Conservation (phyloP, 2,329 filamentous ascomycete genomes). For the Colletotrichum graminicola region DNA sequence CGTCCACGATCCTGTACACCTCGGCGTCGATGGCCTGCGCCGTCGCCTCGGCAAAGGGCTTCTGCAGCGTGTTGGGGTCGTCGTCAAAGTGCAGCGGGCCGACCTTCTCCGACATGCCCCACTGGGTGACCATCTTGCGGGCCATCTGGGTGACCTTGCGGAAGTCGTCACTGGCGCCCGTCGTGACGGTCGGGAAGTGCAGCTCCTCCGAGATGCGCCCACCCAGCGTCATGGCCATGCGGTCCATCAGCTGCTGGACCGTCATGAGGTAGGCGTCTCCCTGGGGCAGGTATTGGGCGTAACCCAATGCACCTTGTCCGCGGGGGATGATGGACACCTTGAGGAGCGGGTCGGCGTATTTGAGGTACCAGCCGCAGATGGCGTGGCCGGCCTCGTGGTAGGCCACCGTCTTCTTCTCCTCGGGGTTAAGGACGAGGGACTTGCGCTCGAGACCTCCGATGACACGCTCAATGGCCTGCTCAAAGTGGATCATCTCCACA, state of each 20-base stretch:
- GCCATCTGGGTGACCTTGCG: constrained; percentile 98
- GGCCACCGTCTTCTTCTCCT: constrained; percentile 95
- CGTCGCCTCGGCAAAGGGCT: constrained; percentile 96
- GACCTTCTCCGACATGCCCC: constrained; percentile 96
- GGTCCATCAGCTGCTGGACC: constrained; percentile 95
- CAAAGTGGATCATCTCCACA: constrained; percentile 92
- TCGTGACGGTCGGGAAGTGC: constrained; percentile 96
- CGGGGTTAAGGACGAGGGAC: constrained; percentile 90
- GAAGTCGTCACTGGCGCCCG: constrained; percentile 96
- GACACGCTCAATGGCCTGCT: constrained; percentile 97
- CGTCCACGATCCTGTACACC: constrained; percentile 90
- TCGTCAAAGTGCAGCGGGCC: constrained; percentile 93
- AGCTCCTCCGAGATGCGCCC: constrained; percentile 96
- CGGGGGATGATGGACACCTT: constrained; percentile 99
- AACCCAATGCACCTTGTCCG: constrained; percentile 91
- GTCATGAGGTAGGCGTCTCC: constrained; percentile 97
- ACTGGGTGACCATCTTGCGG: constrained; percentile 98
- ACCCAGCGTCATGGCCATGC: constrained; percentile 99
- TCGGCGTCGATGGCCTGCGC: constrained; percentile 92
- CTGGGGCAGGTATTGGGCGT: constrained; percentile 95
- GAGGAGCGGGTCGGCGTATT: constrained; percentile 94
- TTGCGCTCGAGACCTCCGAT: constrained; percentile 98
- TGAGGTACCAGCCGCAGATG: constrained; percentile 98
- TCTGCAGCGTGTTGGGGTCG: constrained; percentile 84
- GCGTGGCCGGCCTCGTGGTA: constrained; percentile 99